phyloP scores from a whole-genome alignment of 768 basidiomycete genomes.

The Cyathus striatus region DNA sequence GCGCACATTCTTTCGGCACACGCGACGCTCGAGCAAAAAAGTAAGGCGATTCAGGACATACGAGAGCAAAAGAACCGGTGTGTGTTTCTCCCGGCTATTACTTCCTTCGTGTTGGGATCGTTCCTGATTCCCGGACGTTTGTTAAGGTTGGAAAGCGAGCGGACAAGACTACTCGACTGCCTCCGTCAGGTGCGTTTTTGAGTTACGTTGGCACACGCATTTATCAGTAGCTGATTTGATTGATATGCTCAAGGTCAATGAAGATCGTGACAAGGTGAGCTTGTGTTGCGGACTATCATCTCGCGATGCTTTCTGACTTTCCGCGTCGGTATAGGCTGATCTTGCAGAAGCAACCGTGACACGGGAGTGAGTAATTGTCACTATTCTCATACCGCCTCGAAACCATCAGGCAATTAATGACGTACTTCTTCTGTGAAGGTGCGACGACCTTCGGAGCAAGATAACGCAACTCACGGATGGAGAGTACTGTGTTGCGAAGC shows the following conservation, averaged over 20 bases:
- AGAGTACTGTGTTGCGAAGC: conserved; percentile 70
- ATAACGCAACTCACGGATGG: conserved; percentile 67
- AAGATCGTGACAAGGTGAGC: conserved; percentile 69
- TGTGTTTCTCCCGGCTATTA: conserved; percentile 10
- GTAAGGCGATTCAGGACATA: conserved; percentile 74
- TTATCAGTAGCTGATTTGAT: background rate
- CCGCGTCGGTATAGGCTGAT: conserved; percentile 54
- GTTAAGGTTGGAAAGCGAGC: conserved; percentile 64
- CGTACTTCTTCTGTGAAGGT: conserved; percentile 32
- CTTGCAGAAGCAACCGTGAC: conserved; percentile 61
- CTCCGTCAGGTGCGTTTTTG: conserved; percentile 59
- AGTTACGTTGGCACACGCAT: background rate
- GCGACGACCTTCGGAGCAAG: conserved; percentile 59
- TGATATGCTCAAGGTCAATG: conserved; percentile 52
- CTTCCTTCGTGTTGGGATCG: background rate
- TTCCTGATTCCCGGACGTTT: background rate
- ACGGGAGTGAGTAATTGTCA: conserved; percentile 53
- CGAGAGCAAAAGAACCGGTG: conserved; percentile 84
- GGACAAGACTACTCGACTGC: conserved; percentile 59
- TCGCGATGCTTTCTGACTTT: conserved; percentile 1
- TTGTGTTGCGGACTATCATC: conserved; percentile 2
- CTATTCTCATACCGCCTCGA: conserved; percentile 3
- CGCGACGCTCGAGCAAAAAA: conserved; percentile 72
- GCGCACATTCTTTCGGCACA: conserved; percentile 85
- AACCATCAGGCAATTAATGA: background rate